These are phyloP conservation scores for Lanzia echinophila DNA, from an alignment of 2,329 filamentous ascomycete genomes.

Conservation along the genomic window DNA sequence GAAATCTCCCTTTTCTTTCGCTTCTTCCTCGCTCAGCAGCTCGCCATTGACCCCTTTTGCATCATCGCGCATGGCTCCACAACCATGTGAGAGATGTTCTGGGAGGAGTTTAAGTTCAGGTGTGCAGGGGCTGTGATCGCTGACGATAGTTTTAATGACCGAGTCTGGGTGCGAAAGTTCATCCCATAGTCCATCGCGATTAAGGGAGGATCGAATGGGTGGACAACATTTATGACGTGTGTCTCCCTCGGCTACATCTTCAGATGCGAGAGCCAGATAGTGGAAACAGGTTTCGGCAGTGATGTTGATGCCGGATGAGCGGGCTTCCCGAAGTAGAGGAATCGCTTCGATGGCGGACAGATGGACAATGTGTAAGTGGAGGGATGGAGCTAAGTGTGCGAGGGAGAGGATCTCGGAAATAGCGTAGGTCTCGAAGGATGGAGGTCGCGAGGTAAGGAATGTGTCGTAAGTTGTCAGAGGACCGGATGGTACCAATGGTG, in stretches of 20 bases:
- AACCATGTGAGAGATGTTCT: conserved; percentile 41
- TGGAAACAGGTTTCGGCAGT: conserved; percentile 75
- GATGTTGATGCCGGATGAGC: conserved; percentile 57
- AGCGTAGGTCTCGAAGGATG: conserved; percentile 85
- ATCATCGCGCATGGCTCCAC: conserved; percentile 25
- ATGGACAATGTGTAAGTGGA: conserved; percentile 83
- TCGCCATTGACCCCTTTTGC: conserved; percentile 24
- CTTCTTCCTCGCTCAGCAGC: conserved; percentile 29
- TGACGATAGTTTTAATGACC: conserved; percentile 86
- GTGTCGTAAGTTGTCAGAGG: conserved; percentile 75
- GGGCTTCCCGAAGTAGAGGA: conserved; percentile 56
- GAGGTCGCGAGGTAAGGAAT: conserved; percentile 85
- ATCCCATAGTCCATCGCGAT: conserved; percentile 64
- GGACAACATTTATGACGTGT: conserved; percentile 71
- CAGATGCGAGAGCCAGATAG: conserved; percentile 62
- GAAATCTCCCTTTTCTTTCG: conserved; percentile 66
- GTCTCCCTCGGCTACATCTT: conserved; percentile 60
- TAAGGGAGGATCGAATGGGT: conserved; percentile 57
- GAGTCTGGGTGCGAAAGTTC: conserved; percentile 67
- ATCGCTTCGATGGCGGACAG: conserved; percentile 64
- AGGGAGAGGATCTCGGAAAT: conserved; percentile 80
- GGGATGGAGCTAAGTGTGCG: conserved; percentile 68
- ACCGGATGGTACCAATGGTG: conserved; percentile 64
- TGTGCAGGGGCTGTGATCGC: conserved; percentile 93
- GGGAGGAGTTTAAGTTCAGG: conserved; percentile 89